phyloP scores from a whole-genome alignment of 2,329 filamentous ascomycete species.

The Ceratocystis cacaofunesta region DNA sequence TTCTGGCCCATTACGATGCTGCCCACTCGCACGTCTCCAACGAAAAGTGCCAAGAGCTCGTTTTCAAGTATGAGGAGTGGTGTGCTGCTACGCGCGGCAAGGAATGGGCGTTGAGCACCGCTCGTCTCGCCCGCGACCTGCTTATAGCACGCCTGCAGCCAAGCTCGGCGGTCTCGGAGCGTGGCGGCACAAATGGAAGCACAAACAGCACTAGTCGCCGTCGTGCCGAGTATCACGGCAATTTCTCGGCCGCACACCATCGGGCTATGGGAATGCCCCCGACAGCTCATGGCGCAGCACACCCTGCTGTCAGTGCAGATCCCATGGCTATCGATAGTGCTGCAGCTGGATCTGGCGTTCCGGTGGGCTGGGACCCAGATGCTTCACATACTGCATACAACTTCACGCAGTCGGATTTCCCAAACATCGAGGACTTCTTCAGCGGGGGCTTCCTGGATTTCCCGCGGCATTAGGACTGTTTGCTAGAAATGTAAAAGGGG shows the following conservation, averaged over 20 bases:
- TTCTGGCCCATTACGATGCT: constrained; percentile 16
- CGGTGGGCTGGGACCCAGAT: neutral
- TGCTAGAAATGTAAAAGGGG: neutral
- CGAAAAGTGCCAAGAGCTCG: constrained; percentile 11
- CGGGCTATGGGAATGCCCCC: neutral
- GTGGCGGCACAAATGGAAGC: neutral
- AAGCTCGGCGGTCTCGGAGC: neutral
- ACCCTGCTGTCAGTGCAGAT: neutral
- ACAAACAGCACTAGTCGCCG: neutral
- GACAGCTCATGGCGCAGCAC: neutral
- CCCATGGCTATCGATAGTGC: constrained; percentile 13
- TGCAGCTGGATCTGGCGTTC: neutral
- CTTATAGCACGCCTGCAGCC: constrained; percentile 14
- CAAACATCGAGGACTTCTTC: constrained; percentile 17
- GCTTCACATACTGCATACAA: neutral
- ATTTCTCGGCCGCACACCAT: constrained; percentile 9
- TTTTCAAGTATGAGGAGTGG: constrained; percentile 15
- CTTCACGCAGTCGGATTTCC: constrained; percentile 9
- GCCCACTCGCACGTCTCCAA: constrained; percentile 14
- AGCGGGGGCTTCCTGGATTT: constrained; percentile 17
- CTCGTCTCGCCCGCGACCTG: constrained; percentile 14
- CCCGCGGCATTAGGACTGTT: constrained; percentile 2
- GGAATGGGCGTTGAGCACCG: constrained; percentile 15
- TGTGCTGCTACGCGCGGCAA: constrained; percentile 15
- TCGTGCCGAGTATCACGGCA: constrained; percentile 8